These are phyloP conservation scores for Diplodia mutila DNA, from an alignment of 2,329 filamentous ascomycete species.

Conservation along the genomic window DNA sequence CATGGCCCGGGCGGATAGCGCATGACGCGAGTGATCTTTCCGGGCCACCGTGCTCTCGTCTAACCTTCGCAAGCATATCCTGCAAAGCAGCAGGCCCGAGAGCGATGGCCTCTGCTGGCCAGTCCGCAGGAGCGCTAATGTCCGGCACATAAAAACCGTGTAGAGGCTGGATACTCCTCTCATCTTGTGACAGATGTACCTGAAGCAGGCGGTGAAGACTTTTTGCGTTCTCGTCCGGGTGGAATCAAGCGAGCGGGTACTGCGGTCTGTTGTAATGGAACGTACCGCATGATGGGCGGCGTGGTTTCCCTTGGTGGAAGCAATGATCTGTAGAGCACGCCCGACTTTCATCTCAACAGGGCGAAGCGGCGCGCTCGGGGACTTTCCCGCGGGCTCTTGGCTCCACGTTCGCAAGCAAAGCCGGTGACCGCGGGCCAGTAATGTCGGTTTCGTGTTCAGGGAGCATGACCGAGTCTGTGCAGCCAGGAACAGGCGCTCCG, in stretches of 20 bases:
- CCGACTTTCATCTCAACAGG: not conserved
- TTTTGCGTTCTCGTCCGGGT: not conserved
- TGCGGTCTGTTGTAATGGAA: conserved; percentile 16
- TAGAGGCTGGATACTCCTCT: conserved; percentile 10
- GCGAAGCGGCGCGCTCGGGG: conserved; percentile 6
- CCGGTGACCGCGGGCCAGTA: not conserved
- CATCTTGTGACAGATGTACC: conserved; percentile 23
- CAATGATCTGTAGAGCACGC: not conserved
- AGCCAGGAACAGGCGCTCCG: conserved; percentile 4
- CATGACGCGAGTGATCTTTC: conserved; percentile 14
- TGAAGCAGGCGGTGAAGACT: conserved; percentile 20
- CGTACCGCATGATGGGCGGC: conserved; percentile 4
- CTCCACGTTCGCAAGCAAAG: not conserved
- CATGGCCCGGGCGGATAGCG: not conserved
- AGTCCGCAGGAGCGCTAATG: conserved; percentile 15
- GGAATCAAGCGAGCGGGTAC: conserved; percentile 4
- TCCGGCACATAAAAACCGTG: conserved; percentile 11
- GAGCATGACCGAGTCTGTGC: conserved; percentile 3
- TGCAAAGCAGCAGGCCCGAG: not conserved
- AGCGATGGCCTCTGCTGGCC: not conserved
- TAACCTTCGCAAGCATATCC: conserved; percentile 3
- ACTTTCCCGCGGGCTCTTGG: not conserved
- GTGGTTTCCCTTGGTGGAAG: not conserved
- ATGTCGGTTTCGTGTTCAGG: conserved; percentile 20
- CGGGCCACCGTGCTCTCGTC: conserved; percentile 18